Evolutionary conservation across 2,329 filamentous ascomycete genomes (phyloP).

Genomic region (Fusarium sp.): DNA sequence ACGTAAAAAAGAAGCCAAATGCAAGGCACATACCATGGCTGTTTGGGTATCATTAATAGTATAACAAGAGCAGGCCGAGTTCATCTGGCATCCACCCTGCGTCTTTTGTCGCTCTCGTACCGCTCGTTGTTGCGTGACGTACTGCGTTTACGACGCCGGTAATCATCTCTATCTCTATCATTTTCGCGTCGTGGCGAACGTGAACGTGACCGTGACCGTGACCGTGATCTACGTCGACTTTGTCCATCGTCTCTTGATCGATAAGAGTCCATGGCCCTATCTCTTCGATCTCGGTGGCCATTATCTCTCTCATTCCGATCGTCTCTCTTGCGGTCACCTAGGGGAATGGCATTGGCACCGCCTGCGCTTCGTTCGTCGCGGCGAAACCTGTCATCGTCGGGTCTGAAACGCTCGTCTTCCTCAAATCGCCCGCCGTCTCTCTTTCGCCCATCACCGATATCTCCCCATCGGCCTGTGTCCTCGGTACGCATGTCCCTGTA

Average conservation of each 20-base stretch:
- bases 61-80: constrained; percentile 17
- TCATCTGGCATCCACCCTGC: constrained; percentile 59
- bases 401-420: constrained; percentile 72
- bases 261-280: constrained; percentile 23
- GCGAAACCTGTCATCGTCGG: constrained; percentile 63
- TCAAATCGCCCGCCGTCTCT: constrained; percentile 47
- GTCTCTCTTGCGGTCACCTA: constrained; percentile 57
- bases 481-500: constrained; percentile 89
- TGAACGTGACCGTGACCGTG: constrained; percentile 64
- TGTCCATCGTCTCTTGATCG: constrained; percentile 35
- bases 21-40: constrained; percentile 4
- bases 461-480: constrained; percentile 89
- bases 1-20: constrained; percentile 24
- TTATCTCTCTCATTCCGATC: constrained; percentile 40
- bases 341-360: constrained; percentile 75
- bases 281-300: constrained; percentile 34
- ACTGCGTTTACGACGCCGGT: constrained; percentile 64
- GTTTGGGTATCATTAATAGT: constrained; percentile 41
- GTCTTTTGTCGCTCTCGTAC: constrained; percentile 67
- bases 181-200: constrained; percentile 59
- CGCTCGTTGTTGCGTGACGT: constrained; percentile 63
- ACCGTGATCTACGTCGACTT: constrained; percentile 40
- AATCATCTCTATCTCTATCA: constrained; percentile 53
- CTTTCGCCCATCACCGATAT: constrained; percentile 62
- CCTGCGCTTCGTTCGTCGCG: constrained; percentile 57